A percentile compares a stretch with the other conserved stretches of the same genome.
Evolutionary conservation across 441 rosid genomes (phyloP).

Genomic region (Flueggea neowawraea): DNA sequence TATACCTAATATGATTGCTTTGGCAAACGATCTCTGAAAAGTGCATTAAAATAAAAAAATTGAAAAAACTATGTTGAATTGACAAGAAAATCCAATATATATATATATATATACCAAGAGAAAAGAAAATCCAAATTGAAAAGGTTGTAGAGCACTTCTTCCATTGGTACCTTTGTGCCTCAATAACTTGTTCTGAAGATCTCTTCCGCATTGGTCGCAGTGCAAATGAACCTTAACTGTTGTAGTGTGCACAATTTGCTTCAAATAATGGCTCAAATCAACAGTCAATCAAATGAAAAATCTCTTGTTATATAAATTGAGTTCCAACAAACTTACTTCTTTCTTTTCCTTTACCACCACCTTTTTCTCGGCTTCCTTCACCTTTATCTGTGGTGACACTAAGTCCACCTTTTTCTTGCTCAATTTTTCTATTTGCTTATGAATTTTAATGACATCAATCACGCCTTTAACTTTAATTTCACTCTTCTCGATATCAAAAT

Average conservation of each 20-base stretch:
- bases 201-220: constrained; percentile 64
- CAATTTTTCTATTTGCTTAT: constrained; percentile 53
- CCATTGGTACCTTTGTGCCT: constrained; percentile 49
- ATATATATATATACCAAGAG: no score
- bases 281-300: not conserved
- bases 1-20: no score
- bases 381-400: constrained; percentile 45
- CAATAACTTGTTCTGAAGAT: constrained; percentile 47
- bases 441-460: constrained; percentile 51
- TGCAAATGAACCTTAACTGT: constrained; percentile 64
- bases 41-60: no score
- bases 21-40: no score
- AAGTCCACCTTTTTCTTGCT: constrained; percentile 68
- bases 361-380: constrained; percentile 28
- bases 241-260: constrained; percentile 44
- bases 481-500: constrained; percentile 41
- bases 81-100: no score
- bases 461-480: constrained; percentile 74
- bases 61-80: no score
- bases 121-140: no score
- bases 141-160: not conserved
- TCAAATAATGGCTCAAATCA: constrained; percentile 4
- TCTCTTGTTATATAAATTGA: not conserved
- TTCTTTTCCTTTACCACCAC: constrained; percentile 36
- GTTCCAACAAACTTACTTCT: constrained; percentile 25